phyloP scores from a whole-genome alignment of 495 filamentous ascomycete genomes.

The Acidomyces sp. region DNA sequence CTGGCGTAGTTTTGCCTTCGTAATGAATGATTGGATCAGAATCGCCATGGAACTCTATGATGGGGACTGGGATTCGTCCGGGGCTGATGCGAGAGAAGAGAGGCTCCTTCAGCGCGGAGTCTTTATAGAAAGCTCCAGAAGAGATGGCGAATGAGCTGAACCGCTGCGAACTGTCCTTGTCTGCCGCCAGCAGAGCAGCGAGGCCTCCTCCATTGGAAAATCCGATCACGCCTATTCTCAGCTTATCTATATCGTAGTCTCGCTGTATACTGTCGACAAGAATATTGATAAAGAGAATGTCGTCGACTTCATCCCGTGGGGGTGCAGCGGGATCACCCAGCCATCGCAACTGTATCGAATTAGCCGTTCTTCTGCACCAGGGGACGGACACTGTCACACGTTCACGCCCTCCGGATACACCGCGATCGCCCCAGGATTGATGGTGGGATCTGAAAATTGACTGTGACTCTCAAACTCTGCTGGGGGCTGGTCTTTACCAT shows the following conservation, averaged over 20 bases:
- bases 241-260: constrained; percentile 36
- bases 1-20: constrained; percentile 1
- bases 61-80: not conserved
- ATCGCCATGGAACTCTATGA: constrained; percentile 13
- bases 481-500: constrained; percentile 1
- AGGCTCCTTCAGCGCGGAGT: constrained; percentile 2
- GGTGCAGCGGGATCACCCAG: not conserved
- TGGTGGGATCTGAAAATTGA: constrained; percentile 3
- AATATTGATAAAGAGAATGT: constrained; percentile 24
- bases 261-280: constrained; percentile 34
- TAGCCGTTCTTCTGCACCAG: not conserved
- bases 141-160: constrained; percentile 37
- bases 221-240: constrained; percentile 41
- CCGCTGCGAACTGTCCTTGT: constrained; percentile 21
- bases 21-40: constrained; percentile 7
- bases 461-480: constrained; percentile 2
- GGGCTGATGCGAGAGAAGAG: not conserved
- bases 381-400: not conserved
- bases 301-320: constrained; percentile 9
- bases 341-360: constrained; percentile 4
- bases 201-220: constrained; percentile 51
- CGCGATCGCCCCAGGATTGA: not conserved
- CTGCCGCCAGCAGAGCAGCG: constrained; percentile 38
- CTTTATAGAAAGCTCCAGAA: constrained; percentile 33
- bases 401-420: constrained; percentile 8